Base-by-base conservation (phyloP, 2,329 filamentous ascomycete species). In the Emericellopsis cladophorae region DNA sequence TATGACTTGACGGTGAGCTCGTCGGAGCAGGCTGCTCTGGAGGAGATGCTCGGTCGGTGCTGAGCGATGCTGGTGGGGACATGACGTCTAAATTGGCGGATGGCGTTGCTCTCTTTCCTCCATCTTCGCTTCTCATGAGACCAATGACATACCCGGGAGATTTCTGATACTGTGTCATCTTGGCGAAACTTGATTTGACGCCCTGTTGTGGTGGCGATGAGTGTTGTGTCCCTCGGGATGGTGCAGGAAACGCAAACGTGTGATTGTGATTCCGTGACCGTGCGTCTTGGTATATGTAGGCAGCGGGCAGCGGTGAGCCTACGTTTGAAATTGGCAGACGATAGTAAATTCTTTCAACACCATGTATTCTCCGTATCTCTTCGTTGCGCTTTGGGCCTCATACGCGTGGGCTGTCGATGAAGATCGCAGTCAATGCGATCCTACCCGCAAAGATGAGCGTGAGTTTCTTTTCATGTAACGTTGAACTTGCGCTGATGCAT, bases 1-100 rank as follows among this genome's bases (percentile, higher is more conserved):
- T 92, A 82, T 56, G 57, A 56, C 1, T 60, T 93, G 48, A 81
- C 72, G 14, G 65, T 92, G 45, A 90, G 81, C 1, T 67, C 66
- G 37, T 76, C 74, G 1, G 85, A 93, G 70, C 34, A 41, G 39
- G 14, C 42, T 23, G 38, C 42, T 15, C 39, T 44, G 10, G 42
- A 44, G 42, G 39, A 41, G 29, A 60, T 62, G 55, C 48, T 62
- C 35, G 47, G 52, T 42, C 49, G 42, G 7, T 62, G 59, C 43
- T 61, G 47, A 44, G 14, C 10, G 36, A 21, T 21, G 18, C 4
- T 21, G 7, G 15, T 40, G 12, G 37, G 4, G 14, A 21, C 18
- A 21, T 21, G 18, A 21, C 18, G 18, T 21, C 26, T 12, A 7
- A 29, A 12, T 9, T 7, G 26, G n/a, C n/a, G 12, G 26, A 12